These are phyloP conservation scores for Fusarium tupiense DNA, from an alignment of 2,329 filamentous ascomycete genomes.

Conservation along the genomic window DNA sequence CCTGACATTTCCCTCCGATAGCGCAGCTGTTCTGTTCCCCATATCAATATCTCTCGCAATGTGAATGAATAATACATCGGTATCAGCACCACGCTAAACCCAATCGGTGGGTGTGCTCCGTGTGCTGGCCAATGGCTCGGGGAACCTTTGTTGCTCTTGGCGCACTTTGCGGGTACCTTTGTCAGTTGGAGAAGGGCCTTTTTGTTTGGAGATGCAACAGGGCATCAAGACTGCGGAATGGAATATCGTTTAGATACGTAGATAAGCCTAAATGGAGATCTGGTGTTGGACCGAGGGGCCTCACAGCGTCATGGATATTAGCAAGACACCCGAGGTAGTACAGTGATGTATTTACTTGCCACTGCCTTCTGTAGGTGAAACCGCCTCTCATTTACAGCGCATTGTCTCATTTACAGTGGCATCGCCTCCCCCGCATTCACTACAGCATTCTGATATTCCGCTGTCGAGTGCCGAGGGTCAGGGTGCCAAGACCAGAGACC, in stretches of 20 bases:
- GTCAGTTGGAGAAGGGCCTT: slow-evolving; percentile 27
- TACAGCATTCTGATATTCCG: slow-evolving; percentile 3
- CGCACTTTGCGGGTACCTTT: slow-evolving; percentile 25
- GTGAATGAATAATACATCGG: background rate
- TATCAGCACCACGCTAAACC: background rate
- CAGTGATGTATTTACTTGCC: background rate
- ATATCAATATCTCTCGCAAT: background rate
- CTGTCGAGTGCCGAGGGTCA: slow-evolving; percentile 1
- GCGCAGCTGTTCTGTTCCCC: background rate
- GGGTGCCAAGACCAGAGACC: background rate
- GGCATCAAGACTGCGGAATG: background rate
- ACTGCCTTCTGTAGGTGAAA: background rate
- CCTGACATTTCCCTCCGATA: background rate
- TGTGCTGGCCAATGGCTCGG: background rate
- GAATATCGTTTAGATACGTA: background rate
- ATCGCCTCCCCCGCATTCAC: slow-evolving; percentile 15
- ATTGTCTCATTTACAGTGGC: background rate
- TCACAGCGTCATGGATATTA: background rate
- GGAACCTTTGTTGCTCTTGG: slow-evolving; percentile 37
- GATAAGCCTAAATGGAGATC: background rate
- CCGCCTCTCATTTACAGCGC: background rate
- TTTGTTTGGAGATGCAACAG: slow-evolving; percentile 2
- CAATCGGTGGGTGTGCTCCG: background rate
- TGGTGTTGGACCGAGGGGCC: background rate
- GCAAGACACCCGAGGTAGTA: background rate